Evolutionary conservation across 306 rosid species (phyloP).

Genomic region (Fagus crenata): DNA sequence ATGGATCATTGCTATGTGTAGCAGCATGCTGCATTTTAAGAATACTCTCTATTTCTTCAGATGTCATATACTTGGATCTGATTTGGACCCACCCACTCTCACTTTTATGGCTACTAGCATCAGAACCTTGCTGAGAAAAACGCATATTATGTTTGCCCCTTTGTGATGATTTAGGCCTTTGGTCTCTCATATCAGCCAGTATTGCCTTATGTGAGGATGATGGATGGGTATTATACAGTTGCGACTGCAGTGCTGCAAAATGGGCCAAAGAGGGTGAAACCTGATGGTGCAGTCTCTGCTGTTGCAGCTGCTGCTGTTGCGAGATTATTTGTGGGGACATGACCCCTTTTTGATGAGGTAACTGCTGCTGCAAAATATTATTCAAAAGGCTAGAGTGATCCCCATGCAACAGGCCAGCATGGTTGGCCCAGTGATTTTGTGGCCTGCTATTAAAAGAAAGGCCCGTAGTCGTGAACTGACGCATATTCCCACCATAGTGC

Average conservation of each 20-base stretch:
- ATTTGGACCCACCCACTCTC: slow-evolving; percentile 48
- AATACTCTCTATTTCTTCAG: slow-evolving; percentile 61
- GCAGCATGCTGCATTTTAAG: slow-evolving; percentile 61
- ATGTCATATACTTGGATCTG: slow-evolving; percentile 54
- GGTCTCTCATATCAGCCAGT: slow-evolving; percentile 43
- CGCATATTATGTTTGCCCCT: slow-evolving; percentile 48
- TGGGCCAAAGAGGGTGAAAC: slow-evolving; percentile 49
- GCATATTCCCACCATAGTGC: slow-evolving; percentile 44
- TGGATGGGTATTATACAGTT: slow-evolving; percentile 40
- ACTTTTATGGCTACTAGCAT: slow-evolving; percentile 53
- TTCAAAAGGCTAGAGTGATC: slow-evolving; percentile 58
- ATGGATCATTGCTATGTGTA: slow-evolving; percentile 54
- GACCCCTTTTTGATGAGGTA: slow-evolving; percentile 57
- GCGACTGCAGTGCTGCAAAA: slow-evolving; percentile 46
- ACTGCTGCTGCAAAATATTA: slow-evolving; percentile 80
- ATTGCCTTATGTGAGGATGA: slow-evolving; percentile 38
- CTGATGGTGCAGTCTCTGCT: slow-evolving; percentile 48
- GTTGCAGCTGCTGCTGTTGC: slow-evolving; percentile 47
- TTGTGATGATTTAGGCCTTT: slow-evolving; percentile 47
- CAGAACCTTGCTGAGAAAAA: slow-evolving; percentile 46
- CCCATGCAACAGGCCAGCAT: slow-evolving; percentile 50
- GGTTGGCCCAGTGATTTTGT: slow-evolving; percentile 46
- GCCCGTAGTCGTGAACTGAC: slow-evolving; percentile 39
- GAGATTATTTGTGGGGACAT: slow-evolving; percentile 42
- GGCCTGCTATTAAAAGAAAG: slow-evolving; percentile 47